phyloP scores from a whole-genome alignment of 257 asterid genomes.

The Petrea volubilis region DNA sequence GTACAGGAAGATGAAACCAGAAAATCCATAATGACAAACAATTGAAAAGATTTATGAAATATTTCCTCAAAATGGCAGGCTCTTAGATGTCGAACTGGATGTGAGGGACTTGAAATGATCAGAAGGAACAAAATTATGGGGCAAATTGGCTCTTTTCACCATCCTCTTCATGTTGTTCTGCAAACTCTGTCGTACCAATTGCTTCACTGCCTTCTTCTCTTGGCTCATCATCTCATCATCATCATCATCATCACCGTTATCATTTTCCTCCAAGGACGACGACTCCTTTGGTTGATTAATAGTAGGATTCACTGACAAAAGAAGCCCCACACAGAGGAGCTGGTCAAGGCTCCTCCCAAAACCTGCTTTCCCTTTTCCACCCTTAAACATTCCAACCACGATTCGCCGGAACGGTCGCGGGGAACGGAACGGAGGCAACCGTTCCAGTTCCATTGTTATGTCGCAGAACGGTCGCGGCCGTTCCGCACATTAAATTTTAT shows the following conservation, averaged over 20 bases:
- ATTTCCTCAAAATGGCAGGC: slow-evolving; percentile 70
- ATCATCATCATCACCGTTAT: slow-evolving; percentile 22
- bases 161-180: slow-evolving; percentile 86
- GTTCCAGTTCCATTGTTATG: no score
- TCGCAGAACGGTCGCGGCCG: no score
- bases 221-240: slow-evolving; percentile 61
- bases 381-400: slow-evolving; percentile 67
- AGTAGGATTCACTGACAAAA: slow-evolving; percentile 17
- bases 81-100: slow-evolving; percentile 77
- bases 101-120: slow-evolving; percentile 72
- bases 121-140: slow-evolving; percentile 76
- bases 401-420: no score
- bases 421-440: no score
- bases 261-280: slow-evolving; percentile 29
- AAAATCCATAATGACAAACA: not conserved
- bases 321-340: slow-evolving; percentile 50
- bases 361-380: slow-evolving; percentile 80
- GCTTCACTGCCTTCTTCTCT: slow-evolving; percentile 83
- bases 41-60: not conserved
- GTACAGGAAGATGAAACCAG: not conserved
- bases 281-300: slow-evolving; percentile 9
- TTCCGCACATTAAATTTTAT: no score
- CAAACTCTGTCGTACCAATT: slow-evolving; percentile 84
- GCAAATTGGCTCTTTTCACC: slow-evolving; percentile 83
- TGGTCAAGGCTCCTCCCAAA: slow-evolving; percentile 26